A percentile compares a stretch with the other conserved stretches of the same genome.
Conservation (phyloP, 805 yeast genomes). For the Jamesozyma rosinii region DNA sequence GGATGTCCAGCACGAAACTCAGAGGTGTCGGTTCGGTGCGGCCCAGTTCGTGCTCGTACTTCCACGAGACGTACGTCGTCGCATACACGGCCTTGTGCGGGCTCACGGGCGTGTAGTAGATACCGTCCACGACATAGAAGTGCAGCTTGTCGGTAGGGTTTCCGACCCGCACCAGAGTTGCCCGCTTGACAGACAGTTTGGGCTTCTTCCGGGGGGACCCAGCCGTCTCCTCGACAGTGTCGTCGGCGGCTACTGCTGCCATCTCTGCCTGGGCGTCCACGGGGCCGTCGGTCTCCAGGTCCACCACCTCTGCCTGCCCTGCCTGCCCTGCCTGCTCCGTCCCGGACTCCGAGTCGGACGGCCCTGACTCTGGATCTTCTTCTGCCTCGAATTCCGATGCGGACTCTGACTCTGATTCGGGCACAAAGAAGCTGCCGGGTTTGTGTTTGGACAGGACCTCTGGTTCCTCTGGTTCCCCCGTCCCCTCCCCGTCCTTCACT, state of each 20-base stretch:
- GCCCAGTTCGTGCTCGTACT: not conserved
- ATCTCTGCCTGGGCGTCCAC: too few species aligned
- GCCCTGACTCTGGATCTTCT: too few species aligned
- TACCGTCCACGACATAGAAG: not conserved
- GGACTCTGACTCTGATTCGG: not conserved
- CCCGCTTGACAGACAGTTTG: not conserved
- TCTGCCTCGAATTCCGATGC: not conserved
- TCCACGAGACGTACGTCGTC: not conserved
- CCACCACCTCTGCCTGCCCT: too few species aligned
- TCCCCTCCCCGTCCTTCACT: too few species aligned
- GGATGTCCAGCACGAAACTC: slow-evolving; percentile 3
- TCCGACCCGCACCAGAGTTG: not conserved
- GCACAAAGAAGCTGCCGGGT: too few species aligned
- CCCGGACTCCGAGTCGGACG: too few species aligned
- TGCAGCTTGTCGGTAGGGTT: not conserved
- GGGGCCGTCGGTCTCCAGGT: too few species aligned
- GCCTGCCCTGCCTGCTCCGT: too few species aligned
- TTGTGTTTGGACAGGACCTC: too few species aligned
- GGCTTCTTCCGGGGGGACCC: not conserved
- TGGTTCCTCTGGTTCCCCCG: too few species aligned
- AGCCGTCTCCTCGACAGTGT: too few species aligned
- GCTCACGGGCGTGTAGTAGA: not conserved
- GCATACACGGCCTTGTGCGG: slow-evolving; percentile 2
- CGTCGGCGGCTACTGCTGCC: too few species aligned
- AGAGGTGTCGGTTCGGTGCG: not conserved